A percentile compares a stretch with the other conserved stretches of the same genome.
Evolutionary conservation across 2,329 filamentous ascomycete species (phyloP).

Genomic region (Diaporthe velutina): DNA sequence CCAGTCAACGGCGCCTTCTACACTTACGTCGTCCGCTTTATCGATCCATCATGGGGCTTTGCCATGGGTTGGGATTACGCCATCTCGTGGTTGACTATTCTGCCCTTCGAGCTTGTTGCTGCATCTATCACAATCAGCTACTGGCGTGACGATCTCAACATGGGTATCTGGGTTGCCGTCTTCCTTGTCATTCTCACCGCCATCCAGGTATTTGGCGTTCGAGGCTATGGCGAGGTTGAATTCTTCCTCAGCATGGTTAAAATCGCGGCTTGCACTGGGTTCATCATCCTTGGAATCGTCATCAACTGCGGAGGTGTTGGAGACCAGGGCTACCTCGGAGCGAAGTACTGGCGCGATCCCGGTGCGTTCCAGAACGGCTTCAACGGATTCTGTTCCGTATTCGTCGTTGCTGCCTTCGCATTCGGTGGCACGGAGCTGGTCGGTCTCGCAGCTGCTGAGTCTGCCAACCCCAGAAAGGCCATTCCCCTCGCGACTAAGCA

Average conservation of each 20-base stretch:
- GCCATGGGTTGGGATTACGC: constrained; percentile 68
- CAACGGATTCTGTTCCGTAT: constrained; percentile 64
- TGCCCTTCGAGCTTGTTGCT: constrained; percentile 68
- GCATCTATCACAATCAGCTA: constrained; percentile 66
- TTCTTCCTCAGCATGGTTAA: constrained; percentile 71
- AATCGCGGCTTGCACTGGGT: constrained; percentile 69
- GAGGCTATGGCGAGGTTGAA: constrained; percentile 72
- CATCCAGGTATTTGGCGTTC: constrained; percentile 69
- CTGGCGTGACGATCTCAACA: constrained; percentile 64
- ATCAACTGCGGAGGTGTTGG: constrained; percentile 70
- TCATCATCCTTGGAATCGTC: constrained; percentile 74
- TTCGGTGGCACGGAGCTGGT: constrained; percentile 67
- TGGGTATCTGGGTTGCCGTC: constrained; percentile 68
- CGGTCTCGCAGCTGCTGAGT: constrained; percentile 65
- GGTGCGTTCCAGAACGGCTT: constrained; percentile 67
- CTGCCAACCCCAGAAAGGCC: constrained; percentile 59
- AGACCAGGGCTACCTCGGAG: constrained; percentile 70
- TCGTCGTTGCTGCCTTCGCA: constrained; percentile 65
- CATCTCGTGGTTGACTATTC: constrained; percentile 61
- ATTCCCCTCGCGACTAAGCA: constrained; percentile 66
- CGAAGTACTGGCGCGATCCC: constrained; percentile 70
- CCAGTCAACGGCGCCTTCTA: constrained; percentile 74
- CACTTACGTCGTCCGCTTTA: constrained; percentile 71
- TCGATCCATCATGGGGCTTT: constrained; percentile 71
- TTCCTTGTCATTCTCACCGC: constrained; percentile 64